These are phyloP conservation scores for Uronychia setigera DNA, from an alignment of 73 alveolate species.

Conservation along the genomic window DNA sequence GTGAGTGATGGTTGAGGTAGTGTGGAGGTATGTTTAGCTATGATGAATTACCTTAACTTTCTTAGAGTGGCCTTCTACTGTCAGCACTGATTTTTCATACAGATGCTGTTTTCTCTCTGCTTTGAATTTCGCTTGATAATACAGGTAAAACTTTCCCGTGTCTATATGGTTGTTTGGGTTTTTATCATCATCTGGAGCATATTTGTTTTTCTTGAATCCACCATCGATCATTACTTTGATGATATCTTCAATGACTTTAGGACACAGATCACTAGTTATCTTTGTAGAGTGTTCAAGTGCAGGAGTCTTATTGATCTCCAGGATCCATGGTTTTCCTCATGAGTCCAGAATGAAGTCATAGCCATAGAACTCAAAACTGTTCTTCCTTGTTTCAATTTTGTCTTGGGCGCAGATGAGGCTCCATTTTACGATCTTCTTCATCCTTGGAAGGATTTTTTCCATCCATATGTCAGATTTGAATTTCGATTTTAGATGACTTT, in stretches of 20 bases:
- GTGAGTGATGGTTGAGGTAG: conserved; percentile 4
- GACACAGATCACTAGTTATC: conserved; percentile 1
- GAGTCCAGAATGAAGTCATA: conserved; percentile 77
- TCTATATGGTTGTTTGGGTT: too few relatives aligned
- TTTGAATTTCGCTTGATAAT: neutral
- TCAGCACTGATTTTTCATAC: neutral
- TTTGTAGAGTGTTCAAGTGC: conserved; percentile 37
- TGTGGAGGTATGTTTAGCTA: neutral
- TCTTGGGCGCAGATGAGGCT: neutral
- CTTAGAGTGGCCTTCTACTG: neutral
- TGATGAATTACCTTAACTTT: neutral
- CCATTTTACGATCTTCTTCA: neutral
- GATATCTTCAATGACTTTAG: conserved; percentile 19
- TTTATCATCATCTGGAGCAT: neutral
- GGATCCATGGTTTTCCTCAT: conserved; percentile 18
- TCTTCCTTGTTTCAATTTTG: neutral
- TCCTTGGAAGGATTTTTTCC: conserved; percentile 1
- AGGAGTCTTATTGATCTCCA: conserved; percentile 24
- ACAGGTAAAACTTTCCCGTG: conserved; percentile 4
- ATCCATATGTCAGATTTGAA: neutral
- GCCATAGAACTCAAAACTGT: conserved; percentile 28
- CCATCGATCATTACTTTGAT: conserved; percentile 10
- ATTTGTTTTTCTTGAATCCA: neutral
- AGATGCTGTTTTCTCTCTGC: neutral
- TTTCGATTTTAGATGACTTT: neutral